Conservation (phyloP, 768 basidiomycete genomes). For the Lyophyllum atratum region DNA sequence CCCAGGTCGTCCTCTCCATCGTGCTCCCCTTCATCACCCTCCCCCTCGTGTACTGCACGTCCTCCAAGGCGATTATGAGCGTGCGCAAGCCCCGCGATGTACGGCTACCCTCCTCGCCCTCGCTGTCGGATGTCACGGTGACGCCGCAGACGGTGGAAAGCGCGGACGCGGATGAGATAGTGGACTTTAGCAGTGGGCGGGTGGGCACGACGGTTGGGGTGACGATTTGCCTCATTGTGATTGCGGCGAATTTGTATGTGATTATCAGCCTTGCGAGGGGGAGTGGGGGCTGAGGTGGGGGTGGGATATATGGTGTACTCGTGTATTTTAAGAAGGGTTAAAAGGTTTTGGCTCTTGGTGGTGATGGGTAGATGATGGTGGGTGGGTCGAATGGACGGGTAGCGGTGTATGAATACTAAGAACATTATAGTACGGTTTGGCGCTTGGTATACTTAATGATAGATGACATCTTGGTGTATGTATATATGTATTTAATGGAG, state of each 20-base stretch:
- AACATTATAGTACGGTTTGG: too few relatives aligned
- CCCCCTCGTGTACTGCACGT: slow-evolving; percentile 78
- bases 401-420: too few relatives aligned
- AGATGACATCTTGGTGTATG: too few relatives aligned
- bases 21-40: slow-evolving; percentile 85
- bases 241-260: slow-evolving; percentile 77
- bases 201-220: slow-evolving; percentile 51
- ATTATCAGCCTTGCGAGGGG: slow-evolving; percentile 52
- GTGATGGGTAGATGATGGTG: too few relatives aligned
- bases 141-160: slow-evolving; percentile 22
- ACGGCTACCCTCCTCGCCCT: slow-evolving; percentile 15
- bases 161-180: slow-evolving; percentile 34
- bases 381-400: too few relatives aligned
- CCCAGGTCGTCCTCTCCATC: slow-evolving; percentile 83
- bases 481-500: too few relatives aligned
- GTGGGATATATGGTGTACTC: background rate
- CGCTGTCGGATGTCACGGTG: background rate
- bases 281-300: background rate
- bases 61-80: slow-evolving; percentile 71
- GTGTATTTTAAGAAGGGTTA: too few relatives aligned
- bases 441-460: too few relatives aligned
- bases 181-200: slow-evolving; percentile 68
- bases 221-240: slow-evolving; percentile 63
- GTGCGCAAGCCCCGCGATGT: slow-evolving; percentile 45
- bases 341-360: too few relatives aligned